Evolutionary conservation across 2,329 filamentous ascomycete genomes (phyloP), one percentile per base, ranked within the genome.

Genomic region (Ophiostoma ips): DNA sequence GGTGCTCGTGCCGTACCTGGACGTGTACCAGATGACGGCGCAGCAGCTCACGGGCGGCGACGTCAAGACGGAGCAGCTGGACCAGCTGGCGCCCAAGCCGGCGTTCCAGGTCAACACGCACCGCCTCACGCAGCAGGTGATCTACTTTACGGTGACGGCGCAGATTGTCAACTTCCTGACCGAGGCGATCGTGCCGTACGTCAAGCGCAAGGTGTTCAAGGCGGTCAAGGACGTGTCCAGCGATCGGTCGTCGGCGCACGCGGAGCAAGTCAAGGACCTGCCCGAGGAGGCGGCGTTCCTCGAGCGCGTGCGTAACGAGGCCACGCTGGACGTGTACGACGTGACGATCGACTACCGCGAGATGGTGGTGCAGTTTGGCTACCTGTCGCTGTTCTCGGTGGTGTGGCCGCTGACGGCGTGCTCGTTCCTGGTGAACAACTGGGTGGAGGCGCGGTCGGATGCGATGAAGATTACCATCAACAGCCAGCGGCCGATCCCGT

Each of bases 131-230:
- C 85, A 88, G 58, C 90, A 96, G 63, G 87, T 95, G 63, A 92
- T 95, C 55, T 96, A 94, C 68, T 92, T 94, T 55, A 94, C 90
- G 0, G 86, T 96, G 31, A 95, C 90, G 0, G 90, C 88, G 0
- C 90, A 95, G 62, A 76, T 95, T 35, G 83, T 98, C 58, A 92
- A 85, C 61, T 83, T 95, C 49, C 80, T 76, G 12, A 80, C 90
- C 54, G 92, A 98, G 64, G 77, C 88, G 5, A 69, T 95, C 34
- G 77, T 95, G 1, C 92, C 92, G 0, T 88, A 87, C 57, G 66
- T 87, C 48, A 95, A 95, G 66, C 82, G 86, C 54, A 79, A 80
- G 58, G 78, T 82, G 1, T 82, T 84, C 62, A 75, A 79, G 58
- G 90, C 89, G 60, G 87, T 87, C 61, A 86, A 88, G 64, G 72